A percentile compares a stretch with the other conserved stretches of the same genome.
These are phyloP conservation scores for Vitis riparia DNA, from an alignment of 164 flowering plant genomes.

Conservation along the genomic window DNA sequence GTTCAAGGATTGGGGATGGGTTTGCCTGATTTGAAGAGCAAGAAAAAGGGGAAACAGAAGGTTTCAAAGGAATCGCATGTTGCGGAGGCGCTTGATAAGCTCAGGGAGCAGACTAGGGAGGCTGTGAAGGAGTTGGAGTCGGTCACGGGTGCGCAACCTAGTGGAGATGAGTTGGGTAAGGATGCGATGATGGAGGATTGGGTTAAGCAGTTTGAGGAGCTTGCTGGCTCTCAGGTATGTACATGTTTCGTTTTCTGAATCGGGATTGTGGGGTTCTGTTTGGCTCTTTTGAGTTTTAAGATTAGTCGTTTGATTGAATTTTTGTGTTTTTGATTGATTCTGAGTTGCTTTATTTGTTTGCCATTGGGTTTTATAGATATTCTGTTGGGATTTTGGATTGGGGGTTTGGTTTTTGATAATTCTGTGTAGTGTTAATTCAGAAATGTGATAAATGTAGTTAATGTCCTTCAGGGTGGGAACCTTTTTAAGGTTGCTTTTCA, in stretches of 20 bases:
- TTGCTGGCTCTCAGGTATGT: conserved; percentile 87
- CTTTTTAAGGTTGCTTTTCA: too few relatives aligned
- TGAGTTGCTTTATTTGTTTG: too few relatives aligned
- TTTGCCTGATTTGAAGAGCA: conserved; percentile 75
- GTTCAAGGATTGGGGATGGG: conserved; percentile 87
- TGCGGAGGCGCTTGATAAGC: conserved; percentile 82
- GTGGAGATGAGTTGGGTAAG: conserved; percentile 46
- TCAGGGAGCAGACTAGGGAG: conserved; percentile 86
- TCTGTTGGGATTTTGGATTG: too few relatives aligned
- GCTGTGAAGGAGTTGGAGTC: conserved; percentile 82
- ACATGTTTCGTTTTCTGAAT: neutral
- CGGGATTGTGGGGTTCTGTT: neutral
- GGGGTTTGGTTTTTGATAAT: too few relatives aligned
- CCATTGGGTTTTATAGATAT: too few relatives aligned
- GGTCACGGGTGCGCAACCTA: conserved; percentile 35
- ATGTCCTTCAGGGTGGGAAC: too few relatives aligned
- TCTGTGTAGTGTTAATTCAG: too few relatives aligned
- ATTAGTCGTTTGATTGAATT: too few relatives aligned
- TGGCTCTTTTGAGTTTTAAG: neutral
- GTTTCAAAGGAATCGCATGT: conserved; percentile 66
- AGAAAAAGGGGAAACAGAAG: conserved; percentile 79
- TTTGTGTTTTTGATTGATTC: too few relatives aligned
- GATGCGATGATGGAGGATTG: conserved; percentile 85
- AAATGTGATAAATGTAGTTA: too few relatives aligned
- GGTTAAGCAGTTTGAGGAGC: conserved; percentile 94